Base-by-base conservation (phyloP, 139 green algal species). In the Chlorokybus atmophyticus region DNA sequence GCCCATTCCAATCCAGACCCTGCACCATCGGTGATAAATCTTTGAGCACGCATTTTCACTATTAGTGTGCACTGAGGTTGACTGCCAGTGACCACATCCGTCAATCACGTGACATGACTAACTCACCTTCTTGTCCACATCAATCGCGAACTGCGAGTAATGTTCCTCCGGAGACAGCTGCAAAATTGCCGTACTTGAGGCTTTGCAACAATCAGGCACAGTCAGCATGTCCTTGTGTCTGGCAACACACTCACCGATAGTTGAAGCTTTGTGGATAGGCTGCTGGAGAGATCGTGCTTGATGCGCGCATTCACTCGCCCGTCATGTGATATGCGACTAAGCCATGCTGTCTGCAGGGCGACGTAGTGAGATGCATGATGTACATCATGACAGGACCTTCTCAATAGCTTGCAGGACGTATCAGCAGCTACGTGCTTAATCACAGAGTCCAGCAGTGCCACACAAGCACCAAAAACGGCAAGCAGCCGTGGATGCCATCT, bases 1-100 rank as follows among this genome's bases (percentile, higher is more conserved):
- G 89, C 5, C 75, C 80, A 56, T 99, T 94, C 79, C 82, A 98
- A 75, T 97, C 89, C 2, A 49, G 59, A 24, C 91, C 91, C 57
- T 70, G 62, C 35, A 70, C 32, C 77, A 81, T 81, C 38, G 38
- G 27, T 17, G 14, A 47, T 47, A 17, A 14, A 47, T 21, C 14
- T 17, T 14, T 17, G 14, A 21, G 14, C 14, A 17, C 14, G 38
- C 38, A 47, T 47, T 14, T 21, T 14, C 38, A 21, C 14, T 17
- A 47, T 47, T 17, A 17, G 38, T 17, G 17, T 21, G 38, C 38
- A 47, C 17, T 47, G 14, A 47, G 14, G 38, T 47, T 14, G 38
- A 14, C 17, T 14, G 38, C 14, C 17, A 17, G 38, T 47, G 38
- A 17, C 38, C 14, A 17, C 17, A 47, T 14, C 38, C 14, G 38